Evolutionary conservation across 257 asterid species (phyloP), one percentile per base, ranked within the genome.

Genomic region (Linaria vulgaris): DNA sequence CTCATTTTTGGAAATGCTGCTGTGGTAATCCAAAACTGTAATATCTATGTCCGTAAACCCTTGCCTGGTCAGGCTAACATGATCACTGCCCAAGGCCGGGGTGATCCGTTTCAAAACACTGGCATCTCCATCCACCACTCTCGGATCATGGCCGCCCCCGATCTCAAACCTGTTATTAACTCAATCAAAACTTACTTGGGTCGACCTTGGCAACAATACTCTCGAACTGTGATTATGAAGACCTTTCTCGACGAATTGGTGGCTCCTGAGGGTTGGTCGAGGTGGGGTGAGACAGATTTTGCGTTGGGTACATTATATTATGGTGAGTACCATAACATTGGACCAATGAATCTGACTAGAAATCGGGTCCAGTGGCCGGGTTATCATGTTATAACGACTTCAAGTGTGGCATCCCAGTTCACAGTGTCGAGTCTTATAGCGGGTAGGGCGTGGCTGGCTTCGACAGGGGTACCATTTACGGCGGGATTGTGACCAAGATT

Each of bases 1-100:
- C 86, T 91, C 79, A 88, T 91, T 24, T 91, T 88, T 31, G 98
- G 98, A 3, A 91, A 91, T 45, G 96, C 96, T 0, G 95, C 96
- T 2, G 96, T 83, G 5, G 96, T 88, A 0, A 77, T 91, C 79
- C 98, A 88, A 7, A 86, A 79, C 57, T 86, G 98, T 79, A 67
- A 72, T 1, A 83, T 91, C 61, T 86, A 78, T 65, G 96, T 83
- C 1, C 85, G 98, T 0, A 78, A 66, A 12, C 98, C 98, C 8
- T 25, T 88, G 2, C 45, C 52, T 23, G 97, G 96, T 1, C 96
- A 91, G 68, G 83, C 83, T 3, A 91, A 91, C 63, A 82, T 84
- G 14, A 50, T 90, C 43, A 90, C 97, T 2, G 97, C 97, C 52
- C 97, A 85, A 68, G 97, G 96, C 39, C 68, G 97, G 15, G 88